Percentiles rank a stretch among this genome's conserved stretches.
Evolutionary conservation across 768 basidiomycete species (phyloP).

Genomic region (Tephrocybe sp.): DNA sequence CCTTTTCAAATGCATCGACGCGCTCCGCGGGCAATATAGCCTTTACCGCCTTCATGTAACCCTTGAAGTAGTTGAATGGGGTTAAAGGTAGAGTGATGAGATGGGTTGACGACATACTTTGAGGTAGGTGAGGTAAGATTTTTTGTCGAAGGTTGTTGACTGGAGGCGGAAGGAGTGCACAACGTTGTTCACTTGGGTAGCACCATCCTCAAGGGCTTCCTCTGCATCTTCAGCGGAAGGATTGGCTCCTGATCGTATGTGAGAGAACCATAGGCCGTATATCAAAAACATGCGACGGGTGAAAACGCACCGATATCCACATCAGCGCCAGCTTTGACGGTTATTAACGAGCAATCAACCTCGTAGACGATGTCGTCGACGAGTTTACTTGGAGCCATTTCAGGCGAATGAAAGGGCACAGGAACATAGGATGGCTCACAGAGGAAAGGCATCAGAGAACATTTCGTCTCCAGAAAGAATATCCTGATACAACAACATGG

Average conservation of each 20-base stretch:
- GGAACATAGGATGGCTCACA: slow-evolving; percentile 46
- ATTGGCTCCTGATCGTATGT: slow-evolving; percentile 67
- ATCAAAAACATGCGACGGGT: neutral
- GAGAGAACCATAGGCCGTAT: neutral
- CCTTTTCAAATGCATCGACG: slow-evolving; percentile 78
- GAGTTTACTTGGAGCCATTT: slow-evolving; percentile 53
- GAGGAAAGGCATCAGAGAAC: slow-evolving; percentile 88
- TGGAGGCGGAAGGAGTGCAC: slow-evolving; percentile 90
- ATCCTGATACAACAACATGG: slow-evolving; percentile 77
- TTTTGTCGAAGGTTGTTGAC: slow-evolving; percentile 83
- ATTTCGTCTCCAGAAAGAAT: slow-evolving; percentile 83
- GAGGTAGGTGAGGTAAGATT: slow-evolving; percentile 75
- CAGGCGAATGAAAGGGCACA: neutral
- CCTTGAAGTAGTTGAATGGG: slow-evolving; percentile 51
- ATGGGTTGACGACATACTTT: slow-evolving; percentile 74
- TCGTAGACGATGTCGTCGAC: slow-evolving; percentile 82
- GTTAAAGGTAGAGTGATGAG: no score
- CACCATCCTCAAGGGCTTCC: slow-evolving; percentile 80
- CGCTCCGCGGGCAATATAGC: slow-evolving; percentile 54
- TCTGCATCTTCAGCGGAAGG: slow-evolving; percentile 86
- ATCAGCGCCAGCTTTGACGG: slow-evolving; percentile 70
- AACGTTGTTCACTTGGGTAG: slow-evolving; percentile 82
- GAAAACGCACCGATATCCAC: slow-evolving; percentile 79
- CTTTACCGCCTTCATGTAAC: slow-evolving; percentile 94
- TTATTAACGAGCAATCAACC: slow-evolving; percentile 75